Conservation (phyloP, 2,329 filamentous ascomycete species). For the Botryotinia globosa region DNA sequence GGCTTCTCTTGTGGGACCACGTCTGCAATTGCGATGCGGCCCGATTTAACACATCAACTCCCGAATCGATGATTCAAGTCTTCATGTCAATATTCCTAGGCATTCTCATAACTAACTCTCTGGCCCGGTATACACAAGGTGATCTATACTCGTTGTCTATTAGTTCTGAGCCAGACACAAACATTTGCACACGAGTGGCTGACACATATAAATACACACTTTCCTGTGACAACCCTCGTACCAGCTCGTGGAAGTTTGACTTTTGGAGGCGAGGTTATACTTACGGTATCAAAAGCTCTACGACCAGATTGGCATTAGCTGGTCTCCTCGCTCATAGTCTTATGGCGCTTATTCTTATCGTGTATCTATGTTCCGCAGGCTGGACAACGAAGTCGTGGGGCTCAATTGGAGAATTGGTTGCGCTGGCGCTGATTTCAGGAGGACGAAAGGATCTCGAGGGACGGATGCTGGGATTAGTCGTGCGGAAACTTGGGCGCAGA, state of each 20-base stretch:
- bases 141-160: not conserved
- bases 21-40: not conserved
- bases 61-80: not conserved
- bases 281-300: not conserved
- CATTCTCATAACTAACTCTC: not conserved
- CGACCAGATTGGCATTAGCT: not conserved
- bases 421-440: not conserved
- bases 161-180: not conserved
- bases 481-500: not conserved
- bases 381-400: not conserved
- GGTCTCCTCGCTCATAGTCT: not conserved
- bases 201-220: not conserved
- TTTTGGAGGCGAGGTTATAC: not conserved
- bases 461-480: not conserved
- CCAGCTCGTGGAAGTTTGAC: not conserved
- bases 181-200: not conserved
- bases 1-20: not conserved
- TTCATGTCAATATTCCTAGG: not conserved
- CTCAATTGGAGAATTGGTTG: not conserved
- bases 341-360: not conserved
- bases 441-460: not conserved
- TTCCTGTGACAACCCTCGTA: not conserved
- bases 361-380: not conserved
- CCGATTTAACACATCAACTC: not conserved
- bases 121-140: not conserved